Evolutionary conservation across 495 filamentous ascomycete genomes (phyloP), one percentile per base, ranked within the genome.

Genomic region (Opeltia flavorubescens): DNA sequence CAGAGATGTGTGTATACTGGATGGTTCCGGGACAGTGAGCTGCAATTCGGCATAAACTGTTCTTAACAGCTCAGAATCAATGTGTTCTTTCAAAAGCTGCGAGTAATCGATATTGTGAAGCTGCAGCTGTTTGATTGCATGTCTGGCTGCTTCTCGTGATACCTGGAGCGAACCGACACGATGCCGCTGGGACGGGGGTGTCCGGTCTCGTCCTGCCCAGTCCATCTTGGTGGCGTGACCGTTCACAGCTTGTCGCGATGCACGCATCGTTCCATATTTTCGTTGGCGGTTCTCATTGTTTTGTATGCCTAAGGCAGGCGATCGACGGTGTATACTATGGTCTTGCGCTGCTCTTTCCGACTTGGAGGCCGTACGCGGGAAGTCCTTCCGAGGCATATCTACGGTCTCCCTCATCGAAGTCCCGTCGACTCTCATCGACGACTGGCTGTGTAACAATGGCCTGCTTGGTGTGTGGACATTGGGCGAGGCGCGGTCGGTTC

Each of bases 41-140:
- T 76, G 77, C 11, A 85, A 64, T 18, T 81, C 77, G 44, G 69
- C 65, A 57, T 84, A 91, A 9, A 93, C 65, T 31, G 64, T 61
- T 45, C 66, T 69, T 28, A 94, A 64, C 30, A 85, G 50, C 15
- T 61, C 58, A 34, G 77, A 67, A 51, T 86, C 68, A 40, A 89
- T 69, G 4, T 84, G 84, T 59, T 88, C 83, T 11, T 77, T 70
- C 13, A 89, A 65, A 52, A 87, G 77, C 47, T 80, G 69, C 40
- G 76, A 63, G 52, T 74, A 89, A 12, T 74, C 72, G 39, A 89
- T 76, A 36, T 79, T 77, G 29, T 80, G 65, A 28, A 76, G 72
- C 48, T 68, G 72, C 23, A 89, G 58, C 31, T 76, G 70, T 13
- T 81, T 63, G 17, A 89, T 68, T 43, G 85, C 83, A 28, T 76